Evolutionary conservation across 2,329 filamentous ascomycete species (phyloP).

Genomic region (Bipolaris victoriae): DNA sequence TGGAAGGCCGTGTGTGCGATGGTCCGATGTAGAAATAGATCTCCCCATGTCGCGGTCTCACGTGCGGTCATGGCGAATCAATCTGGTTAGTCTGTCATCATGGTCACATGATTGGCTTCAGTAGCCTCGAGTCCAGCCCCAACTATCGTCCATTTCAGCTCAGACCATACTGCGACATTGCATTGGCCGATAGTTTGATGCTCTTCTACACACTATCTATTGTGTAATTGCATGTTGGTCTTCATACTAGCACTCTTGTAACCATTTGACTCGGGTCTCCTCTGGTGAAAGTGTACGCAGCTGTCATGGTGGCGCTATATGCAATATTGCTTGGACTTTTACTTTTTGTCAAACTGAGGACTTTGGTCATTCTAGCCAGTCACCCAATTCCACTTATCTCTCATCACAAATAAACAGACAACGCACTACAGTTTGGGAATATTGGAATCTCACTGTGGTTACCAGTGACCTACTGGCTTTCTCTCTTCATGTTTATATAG

Average conservation of each 20-base stretch:
- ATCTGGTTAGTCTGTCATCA: constrained; percentile 6
- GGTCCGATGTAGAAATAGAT: constrained; percentile 10
- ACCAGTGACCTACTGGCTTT: not conserved
- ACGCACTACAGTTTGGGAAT: too few species aligned
- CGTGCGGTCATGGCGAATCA: constrained; percentile 5
- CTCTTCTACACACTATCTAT: too few species aligned
- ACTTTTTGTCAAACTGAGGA: not conserved
- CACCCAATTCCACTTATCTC: not conserved
- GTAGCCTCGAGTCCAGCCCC: not conserved
- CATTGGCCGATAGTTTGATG: too few species aligned
- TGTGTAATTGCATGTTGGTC: too few species aligned
- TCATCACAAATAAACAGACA: not conserved
- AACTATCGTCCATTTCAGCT: not conserved
- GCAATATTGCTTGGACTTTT: not conserved
- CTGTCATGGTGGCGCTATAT: not conserved
- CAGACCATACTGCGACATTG: too few species aligned
- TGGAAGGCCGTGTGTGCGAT: constrained; percentile 3
- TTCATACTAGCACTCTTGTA: not conserved
- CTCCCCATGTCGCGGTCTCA: constrained; percentile 16
- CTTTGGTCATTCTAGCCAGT: too few species aligned
- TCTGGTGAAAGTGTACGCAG: not conserved
- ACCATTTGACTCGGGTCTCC: not conserved
- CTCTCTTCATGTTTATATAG: not conserved
- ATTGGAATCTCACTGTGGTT: too few species aligned
- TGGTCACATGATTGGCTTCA: constrained; percentile 2